Evolutionary conservation across 2,329 filamentous ascomycete species (phyloP), one percentile per base, ranked within the genome.

Genomic region (Fusarium neocosmosporiellum): DNA sequence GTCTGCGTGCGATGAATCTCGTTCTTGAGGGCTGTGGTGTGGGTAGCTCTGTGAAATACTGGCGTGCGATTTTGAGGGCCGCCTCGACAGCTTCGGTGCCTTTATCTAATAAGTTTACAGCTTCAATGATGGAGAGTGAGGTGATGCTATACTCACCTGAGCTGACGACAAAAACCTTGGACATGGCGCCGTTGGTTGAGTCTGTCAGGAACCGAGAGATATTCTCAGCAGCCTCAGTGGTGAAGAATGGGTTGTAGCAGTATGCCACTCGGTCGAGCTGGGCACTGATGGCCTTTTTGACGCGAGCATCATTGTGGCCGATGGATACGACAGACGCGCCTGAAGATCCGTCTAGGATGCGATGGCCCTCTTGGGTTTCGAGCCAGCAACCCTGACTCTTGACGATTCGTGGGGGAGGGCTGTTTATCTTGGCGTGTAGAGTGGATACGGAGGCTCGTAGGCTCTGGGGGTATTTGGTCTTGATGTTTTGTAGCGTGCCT

Each of bases 71-170:
- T 14, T 76, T 76, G 2, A 76, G 43, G 1, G 74, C 74, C 10
- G 72, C 70, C 6, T 76, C 74, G 0, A 76, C 50, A 10, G 74
- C 74, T 13, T 76, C 74, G 1, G 74, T 76, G 0, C 74, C 74
- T 75, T n/a, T 1, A 7, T 7, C 10, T 5, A 5, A 5, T 62
- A 13, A 62, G 14, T 41, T 18, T 31, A 8, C n/a, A 3, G 8
- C 24, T 27, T 31, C 18, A 22, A 7, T 5, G 31, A 36, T 14
- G 13, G 16, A 39, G 33, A 33, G 4, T 3, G 6, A 57, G 5
- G 34, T 0, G 7, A 18, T 36, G 16, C 11, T 34, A 11, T n/a
- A 43, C 29, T 3, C 0, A 71, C 67, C 71, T 7, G 72, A 74
- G 14, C 72, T 74, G 2, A 74, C 66, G 0, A 74, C 13, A 6